Conservation (phyloP, 371 early-diverging fungal genomes). For the Mortierella sp. region DNA sequence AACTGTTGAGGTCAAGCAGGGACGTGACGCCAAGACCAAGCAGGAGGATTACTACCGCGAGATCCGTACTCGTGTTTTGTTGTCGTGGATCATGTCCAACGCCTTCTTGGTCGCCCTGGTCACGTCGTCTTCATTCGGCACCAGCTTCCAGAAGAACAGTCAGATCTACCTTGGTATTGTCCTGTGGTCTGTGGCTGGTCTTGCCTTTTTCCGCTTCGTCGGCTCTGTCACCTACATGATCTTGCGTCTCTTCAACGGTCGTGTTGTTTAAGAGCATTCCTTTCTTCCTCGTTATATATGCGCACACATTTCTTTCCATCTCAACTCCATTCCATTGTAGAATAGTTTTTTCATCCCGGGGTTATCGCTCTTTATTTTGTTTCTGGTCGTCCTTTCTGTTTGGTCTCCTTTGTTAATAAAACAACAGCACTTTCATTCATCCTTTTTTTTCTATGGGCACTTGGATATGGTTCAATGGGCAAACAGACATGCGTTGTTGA, state of each 20-base stretch:
- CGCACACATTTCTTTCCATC: background rate
- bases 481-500: too few relatives aligned
- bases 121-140: slow-evolving; percentile 46
- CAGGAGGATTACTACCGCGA: slow-evolving; percentile 91
- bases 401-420: background rate
- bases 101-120: slow-evolving; percentile 75
- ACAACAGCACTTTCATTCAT: background rate
- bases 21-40: slow-evolving; percentile 84
- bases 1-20: slow-evolving; percentile 65
- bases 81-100: slow-evolving; percentile 90
- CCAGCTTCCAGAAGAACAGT: slow-evolving; percentile 18
- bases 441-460: too few relatives aligned
- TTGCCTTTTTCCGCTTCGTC: slow-evolving; percentile 85
- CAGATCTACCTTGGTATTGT: slow-evolving; percentile 82
- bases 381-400: background rate
- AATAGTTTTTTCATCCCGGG: background rate
- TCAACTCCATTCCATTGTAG: slow-evolving; percentile 4
- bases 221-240: slow-evolving; percentile 84
- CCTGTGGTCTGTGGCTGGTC: slow-evolving; percentile 89
- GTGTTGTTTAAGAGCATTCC: slow-evolving; percentile 34
- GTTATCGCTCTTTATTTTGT: background rate
- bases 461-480: too few relatives aligned
- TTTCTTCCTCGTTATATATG: background rate
- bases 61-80: slow-evolving; percentile 89
- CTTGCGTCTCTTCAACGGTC: slow-evolving; percentile 60